These are phyloP conservation scores for Taphrina deformans DNA, from an alignment of 1,139 yeast species.

Conservation along the genomic window DNA sequence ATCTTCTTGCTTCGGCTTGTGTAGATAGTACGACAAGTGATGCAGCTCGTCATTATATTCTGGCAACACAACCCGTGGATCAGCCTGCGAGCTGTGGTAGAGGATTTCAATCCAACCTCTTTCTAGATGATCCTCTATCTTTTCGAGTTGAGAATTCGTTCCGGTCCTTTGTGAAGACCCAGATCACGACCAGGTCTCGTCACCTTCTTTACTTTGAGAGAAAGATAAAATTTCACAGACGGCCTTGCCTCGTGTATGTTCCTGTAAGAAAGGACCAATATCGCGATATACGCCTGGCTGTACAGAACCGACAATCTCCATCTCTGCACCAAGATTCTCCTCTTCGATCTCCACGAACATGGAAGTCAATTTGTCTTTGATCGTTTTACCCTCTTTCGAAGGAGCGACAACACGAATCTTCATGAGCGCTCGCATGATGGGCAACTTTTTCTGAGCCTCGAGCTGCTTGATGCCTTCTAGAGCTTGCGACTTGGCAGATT, in stretches of 20 bases:
- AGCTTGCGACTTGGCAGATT: conserved; percentile 74
- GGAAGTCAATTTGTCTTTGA: conserved; percentile 55
- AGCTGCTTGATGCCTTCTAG: conserved; percentile 83
- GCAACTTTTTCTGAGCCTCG: conserved; percentile 76
- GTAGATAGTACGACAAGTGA: too few relatives aligned
- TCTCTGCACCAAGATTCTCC: conserved; percentile 53
- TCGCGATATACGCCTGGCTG: conserved; percentile 86
- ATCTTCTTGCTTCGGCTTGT: too few relatives aligned
- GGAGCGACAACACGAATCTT: conserved; percentile 61
- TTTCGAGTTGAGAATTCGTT: too few relatives aligned
- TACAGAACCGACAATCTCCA: conserved; percentile 70
- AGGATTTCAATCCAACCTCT: too few relatives aligned
- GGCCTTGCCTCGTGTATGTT: conserved; percentile 59
- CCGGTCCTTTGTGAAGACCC: too few relatives aligned
- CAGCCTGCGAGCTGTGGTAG: too few relatives aligned
- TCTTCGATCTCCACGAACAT: conserved; percentile 58
- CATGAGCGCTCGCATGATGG: conserved; percentile 95
- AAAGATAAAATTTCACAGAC: conserved; percentile 65
- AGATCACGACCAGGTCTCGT: conserved; percentile 27
- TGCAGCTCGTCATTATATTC: too few relatives aligned
- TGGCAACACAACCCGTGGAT: too few relatives aligned
- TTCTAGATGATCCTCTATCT: too few relatives aligned
- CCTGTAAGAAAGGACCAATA: conserved; percentile 60
- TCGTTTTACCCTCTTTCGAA: conserved; percentile 54
- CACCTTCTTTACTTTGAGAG: conserved; percentile 29